Base-by-base conservation (phyloP, 1,139 yeast genomes). In the Kodamaea suecica region DNA sequence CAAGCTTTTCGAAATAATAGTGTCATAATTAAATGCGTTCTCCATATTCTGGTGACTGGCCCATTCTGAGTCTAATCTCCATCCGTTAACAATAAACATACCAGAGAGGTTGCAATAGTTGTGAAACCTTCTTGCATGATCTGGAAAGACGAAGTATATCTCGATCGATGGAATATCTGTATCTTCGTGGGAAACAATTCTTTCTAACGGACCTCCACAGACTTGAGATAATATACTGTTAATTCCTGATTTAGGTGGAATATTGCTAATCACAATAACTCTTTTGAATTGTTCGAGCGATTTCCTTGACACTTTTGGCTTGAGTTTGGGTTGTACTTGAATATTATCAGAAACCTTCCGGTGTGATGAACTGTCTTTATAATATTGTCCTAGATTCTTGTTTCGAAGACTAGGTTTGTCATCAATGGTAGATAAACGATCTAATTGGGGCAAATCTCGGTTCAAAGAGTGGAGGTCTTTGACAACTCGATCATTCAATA, bases 131-230 rank as follows among this genome's bases (percentile, higher is more conserved):
- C 51, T 49, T 0, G 95, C 95, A 50, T 75, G 75, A 17, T 66
- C 69, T 1, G 74, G 66, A 23, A 59, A 68, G 23, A 76, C 52
- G 50, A 81, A 86, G 48, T 73, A 67, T 2, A 84, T 42, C 44
- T 79, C 80, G 12, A 81, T 36, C 2, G 27, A 20, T 7, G 49
- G 43, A 10, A 25, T 26, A 13, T 11, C 34, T 9, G 42, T 43
- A 11, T 44, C 42, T 6, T 52, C 55, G 31, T 50, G 47, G 24
- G 31, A 53, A 2, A 55, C 60, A 2, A 82, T 52, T 41, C 68
- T 70, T 45, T 83, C 88, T 30, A 85, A 58, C 0, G 92, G 87
- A 0, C 95, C 95, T 0, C 95, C 95, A 47, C 72, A 63, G 0
- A 84, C 65, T 43, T 80, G 85, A 2, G 78, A 57, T 12, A 84